Base-by-base conservation (phyloP, 1,284 basidiomycete species). In the Rhodotorula mucilaginosa region DNA sequence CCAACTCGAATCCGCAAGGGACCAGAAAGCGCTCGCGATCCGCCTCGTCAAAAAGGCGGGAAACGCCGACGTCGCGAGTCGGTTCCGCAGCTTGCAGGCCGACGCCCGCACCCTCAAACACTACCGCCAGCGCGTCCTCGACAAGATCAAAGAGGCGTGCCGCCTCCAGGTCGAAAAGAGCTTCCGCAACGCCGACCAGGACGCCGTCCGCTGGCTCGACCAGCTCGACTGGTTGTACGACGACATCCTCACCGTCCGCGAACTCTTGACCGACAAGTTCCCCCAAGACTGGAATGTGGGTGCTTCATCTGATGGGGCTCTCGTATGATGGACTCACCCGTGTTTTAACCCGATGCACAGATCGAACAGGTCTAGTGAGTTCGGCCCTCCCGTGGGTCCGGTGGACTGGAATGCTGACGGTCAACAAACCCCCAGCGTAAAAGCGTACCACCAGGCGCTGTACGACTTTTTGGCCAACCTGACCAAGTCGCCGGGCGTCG, bases 91-190 rank as follows among this genome's bases (percentile, higher is more conserved):
- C 16, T 88, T 93, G 85, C 90, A 93, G 81, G 95, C 94, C 59
- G 91, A 96, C 57, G 92, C 94, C 12, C 89, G 96, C 65, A 86
- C 93, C 56, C 90, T 99, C 82, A 99, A 99, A 83, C 92, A 97
- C 81, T 99, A 98, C 81, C 89, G 94, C 18, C 90, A 91, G 72
- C 97, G 95, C 81, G 87, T 97, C 73, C 87, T 89, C 72, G 91
- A 92, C 78, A 86, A 87, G 44, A 90, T 99, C 80, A 85, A 87
- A 3, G 87, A 90, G 23, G 69, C 67, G 52, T 79, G 71, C 67
- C 68, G 61, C 63, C 70, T 59, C 34, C 68, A 70, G 44, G 64
- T 75, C 47, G 70, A 71, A 58, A 46, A 49, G 46, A 72, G 70
- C 54, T 72, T 62, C 46, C 54, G 59, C 47, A 54, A 62, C 48